Evolutionary conservation across 805 yeast genomes (phyloP).

Genomic region (Candida ipomoeae): DNA sequence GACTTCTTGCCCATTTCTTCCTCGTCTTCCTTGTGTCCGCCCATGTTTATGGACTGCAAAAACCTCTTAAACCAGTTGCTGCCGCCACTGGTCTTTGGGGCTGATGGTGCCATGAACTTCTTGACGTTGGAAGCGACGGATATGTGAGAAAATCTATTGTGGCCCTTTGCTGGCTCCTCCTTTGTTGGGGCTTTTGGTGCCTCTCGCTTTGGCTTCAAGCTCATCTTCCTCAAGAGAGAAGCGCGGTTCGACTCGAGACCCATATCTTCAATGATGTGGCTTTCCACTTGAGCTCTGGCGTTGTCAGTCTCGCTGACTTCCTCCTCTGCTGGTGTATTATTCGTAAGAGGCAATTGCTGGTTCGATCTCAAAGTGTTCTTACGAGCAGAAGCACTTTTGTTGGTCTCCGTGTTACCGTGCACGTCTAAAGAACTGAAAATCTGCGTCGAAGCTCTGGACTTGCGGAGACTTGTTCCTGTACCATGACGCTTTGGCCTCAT

Average conservation of each 20-base stretch:
- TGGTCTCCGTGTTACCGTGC: conserved; percentile 6
- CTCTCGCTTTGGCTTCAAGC: conserved; percentile 35
- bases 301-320: not conserved
- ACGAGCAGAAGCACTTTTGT: not conserved
- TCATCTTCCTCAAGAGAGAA: conserved; percentile 21
- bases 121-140: conserved; percentile 20
- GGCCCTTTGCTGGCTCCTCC: conserved; percentile 12
- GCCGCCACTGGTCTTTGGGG: conserved; percentile 15
- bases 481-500: conserved; percentile 9
- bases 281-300: not conserved
- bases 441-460: conserved; percentile 27
- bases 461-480: conserved; percentile 13
- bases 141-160: conserved; percentile 35
- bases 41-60: conserved; percentile 23
- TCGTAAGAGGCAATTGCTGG: not conserved
- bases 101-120: conserved; percentile 5
- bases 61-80: conserved; percentile 36
- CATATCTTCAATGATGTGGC: not conserved
- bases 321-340: not conserved
- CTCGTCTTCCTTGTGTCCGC: conserved; percentile 8
- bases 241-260: not conserved
- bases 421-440: conserved; percentile 27
- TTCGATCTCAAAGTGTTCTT: not conserved
- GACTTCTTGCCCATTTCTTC: conserved; percentile 5
- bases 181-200: conserved; percentile 37